Conservation (phyloP, 2,329 filamentous ascomycete species). For the Ceratocystis albifundus region DNA sequence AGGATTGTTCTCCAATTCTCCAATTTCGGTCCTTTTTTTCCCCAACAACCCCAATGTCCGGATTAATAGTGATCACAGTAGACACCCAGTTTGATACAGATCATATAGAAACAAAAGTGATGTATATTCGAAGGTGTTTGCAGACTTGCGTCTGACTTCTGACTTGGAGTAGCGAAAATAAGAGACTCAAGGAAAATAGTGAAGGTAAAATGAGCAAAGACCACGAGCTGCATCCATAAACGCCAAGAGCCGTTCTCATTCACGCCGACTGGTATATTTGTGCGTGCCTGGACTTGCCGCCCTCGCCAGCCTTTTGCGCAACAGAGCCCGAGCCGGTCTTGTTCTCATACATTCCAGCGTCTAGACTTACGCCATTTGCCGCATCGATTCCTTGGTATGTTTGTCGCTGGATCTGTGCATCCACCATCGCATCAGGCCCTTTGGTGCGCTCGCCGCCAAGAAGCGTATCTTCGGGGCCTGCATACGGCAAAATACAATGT, state of each 20-base stretch:
- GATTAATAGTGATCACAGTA: too few species aligned
- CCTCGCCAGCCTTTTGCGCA: neutral
- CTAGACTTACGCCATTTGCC: too few species aligned
- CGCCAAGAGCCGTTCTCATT: neutral
- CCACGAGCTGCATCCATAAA: neutral
- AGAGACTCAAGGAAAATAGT: neutral
- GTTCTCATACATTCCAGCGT: neutral
- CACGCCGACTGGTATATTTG: slow-evolving; percentile 12
- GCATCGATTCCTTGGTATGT: neutral
- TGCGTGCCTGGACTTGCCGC: slow-evolving; percentile 1
- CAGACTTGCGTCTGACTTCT: neutral
- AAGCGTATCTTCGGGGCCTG: slow-evolving; percentile 16
- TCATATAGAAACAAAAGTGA: neutral
- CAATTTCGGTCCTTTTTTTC: neutral
- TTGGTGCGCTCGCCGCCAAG: slow-evolving; percentile 5
- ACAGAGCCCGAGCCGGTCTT: neutral
- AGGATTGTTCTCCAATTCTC: neutral
- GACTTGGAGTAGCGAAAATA: neutral
- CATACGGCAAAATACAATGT: too few species aligned
- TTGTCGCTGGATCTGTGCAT: neutral
- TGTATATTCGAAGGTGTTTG: too few species aligned
- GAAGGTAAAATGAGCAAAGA: neutral
- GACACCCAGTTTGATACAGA: neutral
- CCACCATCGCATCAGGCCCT: neutral
- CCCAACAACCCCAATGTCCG: too few species aligned